Base-by-base conservation (phyloP, 1,284 basidiomycete species). In the Sporisorium scitamineum region DNA sequence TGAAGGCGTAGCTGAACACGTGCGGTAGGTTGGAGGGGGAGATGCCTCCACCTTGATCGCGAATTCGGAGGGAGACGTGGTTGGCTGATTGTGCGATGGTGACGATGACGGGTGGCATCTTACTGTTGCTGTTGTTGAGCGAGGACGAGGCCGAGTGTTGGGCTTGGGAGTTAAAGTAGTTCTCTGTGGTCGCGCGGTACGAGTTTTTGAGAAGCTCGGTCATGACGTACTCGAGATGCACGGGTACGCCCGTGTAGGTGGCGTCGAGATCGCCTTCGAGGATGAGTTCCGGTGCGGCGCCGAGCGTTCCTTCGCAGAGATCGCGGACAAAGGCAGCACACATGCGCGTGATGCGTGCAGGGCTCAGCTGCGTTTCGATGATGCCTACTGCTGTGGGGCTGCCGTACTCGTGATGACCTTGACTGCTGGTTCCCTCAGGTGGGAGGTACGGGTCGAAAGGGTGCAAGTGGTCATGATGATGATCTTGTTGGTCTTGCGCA, bases 1-100 rank as follows among this genome's bases (percentile, higher is more conserved):
- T 94, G 84, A 94, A 95, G 7, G 93, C 93, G 84, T 95, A 95
- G 24, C 92, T 93, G 85, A 95, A 95, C 62, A 95, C 92, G 55
- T 90, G 89, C 18, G 89, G 87, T 87, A 95, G 90, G 82, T 94
- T 90, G 9, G 88, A 87, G 3, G 91, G 91, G 1, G 90, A 88
- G 39, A 95, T 91, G 4, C 94, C 94, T 18, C 93, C 94, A 3
- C 94, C 94, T 79, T 93, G 90, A 79, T 95, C 94, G 32, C 94
- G 89, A 26, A 95, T 89, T 39, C 94, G 89, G 44, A 95, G 88
- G 29, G 91, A 91, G 60, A 95, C 89, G 84, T 90, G 91, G 32
- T 87, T 87, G 29, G 87, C 83, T 18, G 90, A 89, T 16, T 90
- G 89, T 2, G 92, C 90, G 48, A 88, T 88, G 1, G 93, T 94